Evolutionary conservation across 2,329 filamentous ascomycete genomes (phyloP).

Genomic region (Ilyonectria sp.): DNA sequence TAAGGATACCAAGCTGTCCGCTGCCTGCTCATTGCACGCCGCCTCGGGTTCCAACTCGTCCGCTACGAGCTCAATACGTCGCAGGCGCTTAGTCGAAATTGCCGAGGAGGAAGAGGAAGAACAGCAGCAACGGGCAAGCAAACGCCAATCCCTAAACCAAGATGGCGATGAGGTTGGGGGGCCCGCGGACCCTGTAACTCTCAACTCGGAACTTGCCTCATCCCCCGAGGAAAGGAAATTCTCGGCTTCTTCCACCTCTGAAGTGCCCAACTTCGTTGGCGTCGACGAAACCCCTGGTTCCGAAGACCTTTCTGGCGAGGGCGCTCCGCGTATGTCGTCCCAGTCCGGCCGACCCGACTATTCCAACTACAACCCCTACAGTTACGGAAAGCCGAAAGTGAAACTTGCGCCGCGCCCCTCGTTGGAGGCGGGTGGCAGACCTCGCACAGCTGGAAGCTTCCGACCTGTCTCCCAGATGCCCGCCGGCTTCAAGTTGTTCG

Average conservation of each 20-base stretch:
- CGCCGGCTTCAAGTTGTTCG: slow-evolving; percentile 81
- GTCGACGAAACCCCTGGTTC: slow-evolving; percentile 61
- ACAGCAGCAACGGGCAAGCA: slow-evolving; percentile 68
- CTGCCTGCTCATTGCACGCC: slow-evolving; percentile 90
- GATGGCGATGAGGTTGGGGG: slow-evolving; percentile 56
- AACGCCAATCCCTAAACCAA: slow-evolving; percentile 71
- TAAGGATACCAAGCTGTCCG: slow-evolving; percentile 88
- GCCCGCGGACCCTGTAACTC: slow-evolving; percentile 58
- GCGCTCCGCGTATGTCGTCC: slow-evolving; percentile 63
- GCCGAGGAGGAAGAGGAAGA: slow-evolving; percentile 92
- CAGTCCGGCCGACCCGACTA: slow-evolving; percentile 68
- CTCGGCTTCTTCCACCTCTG: slow-evolving; percentile 59
- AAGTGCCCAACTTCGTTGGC: slow-evolving; percentile 68
- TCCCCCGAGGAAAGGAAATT: slow-evolving; percentile 67
- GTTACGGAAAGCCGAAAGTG: slow-evolving; percentile 81
- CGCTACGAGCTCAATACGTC: slow-evolving; percentile 83
- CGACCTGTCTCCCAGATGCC: slow-evolving; percentile 86
- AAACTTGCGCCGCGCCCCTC: slow-evolving; percentile 92
- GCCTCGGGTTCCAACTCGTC: slow-evolving; percentile 89
- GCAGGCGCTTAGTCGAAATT: slow-evolving; percentile 89
- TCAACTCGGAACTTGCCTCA: slow-evolving; percentile 67
- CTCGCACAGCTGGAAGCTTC: slow-evolving; percentile 74
- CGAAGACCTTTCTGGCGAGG: slow-evolving; percentile 61
- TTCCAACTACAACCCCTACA: slow-evolving; percentile 65
- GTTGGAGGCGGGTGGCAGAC: slow-evolving; percentile 72